Conservation (phyloP, 129 eudicot species). For the Flaveria brownii region DNA sequence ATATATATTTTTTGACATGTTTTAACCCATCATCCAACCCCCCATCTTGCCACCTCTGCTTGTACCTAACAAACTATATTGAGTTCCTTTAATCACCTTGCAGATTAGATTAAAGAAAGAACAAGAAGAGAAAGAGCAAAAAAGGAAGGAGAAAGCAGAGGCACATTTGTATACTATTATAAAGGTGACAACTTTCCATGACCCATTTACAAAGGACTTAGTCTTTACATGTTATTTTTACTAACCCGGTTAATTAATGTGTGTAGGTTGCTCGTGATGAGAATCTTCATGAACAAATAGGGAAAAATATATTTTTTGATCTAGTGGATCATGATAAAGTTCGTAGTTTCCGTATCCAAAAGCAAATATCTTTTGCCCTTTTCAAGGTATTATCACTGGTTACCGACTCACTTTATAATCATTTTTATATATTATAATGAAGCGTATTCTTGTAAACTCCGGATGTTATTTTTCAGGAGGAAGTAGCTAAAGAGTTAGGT, state of each 20-base stretch:
- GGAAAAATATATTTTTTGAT: constrained; percentile 84
- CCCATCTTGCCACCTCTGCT: neutral
- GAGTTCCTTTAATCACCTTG: constrained; percentile 12
- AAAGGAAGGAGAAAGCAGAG: constrained; percentile 73
- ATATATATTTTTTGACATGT: no score
- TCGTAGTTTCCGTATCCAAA: constrained; percentile 83
- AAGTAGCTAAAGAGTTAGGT: constrained; percentile 86
- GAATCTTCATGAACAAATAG: constrained; percentile 79
- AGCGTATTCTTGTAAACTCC: constrained; percentile 16
- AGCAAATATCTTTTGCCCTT: constrained; percentile 66
- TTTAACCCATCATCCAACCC: neutral
- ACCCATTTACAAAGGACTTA: neutral
- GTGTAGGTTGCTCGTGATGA: constrained; percentile 76
- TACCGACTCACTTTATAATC: neutral
- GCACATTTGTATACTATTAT: constrained; percentile 69
- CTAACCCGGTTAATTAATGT: constrained; percentile 5
- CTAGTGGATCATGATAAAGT: constrained; percentile 99
- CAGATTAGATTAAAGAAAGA: constrained; percentile 85
- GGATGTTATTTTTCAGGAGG: constrained; percentile 54
- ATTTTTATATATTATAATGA: neutral
- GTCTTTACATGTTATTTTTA: neutral
- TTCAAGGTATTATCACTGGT: constrained; percentile 66
- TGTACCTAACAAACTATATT: constrained; percentile 16
- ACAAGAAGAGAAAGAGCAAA: constrained; percentile 83
- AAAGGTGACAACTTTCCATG: constrained; percentile 48